Evolutionary conservation across 257 asterid species (phyloP).

Genomic region (Schizonepeta tenuifolia): DNA sequence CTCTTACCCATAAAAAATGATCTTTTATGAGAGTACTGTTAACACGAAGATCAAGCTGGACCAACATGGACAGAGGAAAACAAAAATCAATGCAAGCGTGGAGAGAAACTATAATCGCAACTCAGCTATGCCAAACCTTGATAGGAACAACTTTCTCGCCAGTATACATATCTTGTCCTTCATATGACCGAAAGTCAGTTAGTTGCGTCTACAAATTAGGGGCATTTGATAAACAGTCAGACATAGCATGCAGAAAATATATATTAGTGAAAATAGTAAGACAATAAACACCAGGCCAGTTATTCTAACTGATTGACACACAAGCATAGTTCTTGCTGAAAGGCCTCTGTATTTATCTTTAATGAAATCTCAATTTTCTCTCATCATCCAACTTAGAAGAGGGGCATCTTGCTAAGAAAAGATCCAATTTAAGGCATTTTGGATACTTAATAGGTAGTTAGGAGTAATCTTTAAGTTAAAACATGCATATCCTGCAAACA

Average conservation of each 20-base stretch:
- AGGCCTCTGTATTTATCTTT: not conserved
- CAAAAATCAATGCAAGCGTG: slow-evolving; percentile 25
- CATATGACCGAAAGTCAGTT: slow-evolving; percentile 81
- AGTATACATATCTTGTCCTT: slow-evolving; percentile 96
- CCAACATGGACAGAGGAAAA: slow-evolving; percentile 25
- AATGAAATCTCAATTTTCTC: not conserved
- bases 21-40: slow-evolving; percentile 88
- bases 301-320: not conserved
- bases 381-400: not conserved
- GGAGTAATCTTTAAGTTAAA: slow-evolving; percentile 19
- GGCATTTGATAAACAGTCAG: slow-evolving; percentile 32
- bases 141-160: slow-evolving; percentile 94
- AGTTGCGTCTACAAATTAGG: slow-evolving; percentile 69
- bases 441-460: slow-evolving; percentile 7
- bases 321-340: not conserved
- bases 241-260: slow-evolving; percentile 13
- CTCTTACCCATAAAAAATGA: slow-evolving; percentile 92
- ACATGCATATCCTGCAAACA: slow-evolving; percentile 2
- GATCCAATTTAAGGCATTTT: not conserved
- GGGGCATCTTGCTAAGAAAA: not conserved
- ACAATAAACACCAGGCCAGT: slow-evolving; percentile 12
- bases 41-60: slow-evolving; percentile 94
- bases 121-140: slow-evolving; percentile 60
- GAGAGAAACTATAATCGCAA: slow-evolving; percentile 24
- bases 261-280: not conserved